These are phyloP conservation scores for Pseudogymnoascus sp. DNA, from an alignment of 2,329 filamentous ascomycete species.

Conservation along the genomic window DNA sequence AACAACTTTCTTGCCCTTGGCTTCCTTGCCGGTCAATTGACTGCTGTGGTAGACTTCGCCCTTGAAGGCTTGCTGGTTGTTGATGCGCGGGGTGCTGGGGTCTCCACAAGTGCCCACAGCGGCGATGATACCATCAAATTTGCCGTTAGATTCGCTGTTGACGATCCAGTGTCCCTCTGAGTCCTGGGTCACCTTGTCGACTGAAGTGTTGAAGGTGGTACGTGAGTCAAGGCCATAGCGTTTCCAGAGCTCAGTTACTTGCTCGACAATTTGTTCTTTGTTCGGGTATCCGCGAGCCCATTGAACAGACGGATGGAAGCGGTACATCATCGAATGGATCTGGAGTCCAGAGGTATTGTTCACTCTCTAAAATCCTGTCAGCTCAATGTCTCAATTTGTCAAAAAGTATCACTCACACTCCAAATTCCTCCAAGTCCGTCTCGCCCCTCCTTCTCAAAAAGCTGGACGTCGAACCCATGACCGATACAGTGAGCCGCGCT, in stretches of 20 bases:
- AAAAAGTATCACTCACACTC: constrained; percentile 50
- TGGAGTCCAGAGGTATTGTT: constrained; percentile 79
- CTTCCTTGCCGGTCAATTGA: constrained; percentile 64
- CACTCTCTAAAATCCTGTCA: constrained; percentile 49
- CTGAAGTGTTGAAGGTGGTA: constrained; percentile 65
- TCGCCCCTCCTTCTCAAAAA: constrained; percentile 67
- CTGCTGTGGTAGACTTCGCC: constrained; percentile 71
- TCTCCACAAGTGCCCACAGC: constrained; percentile 77
- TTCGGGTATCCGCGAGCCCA: constrained; percentile 74
- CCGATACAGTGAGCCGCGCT: constrained; percentile 77
- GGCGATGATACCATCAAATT: constrained; percentile 72
- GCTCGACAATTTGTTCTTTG: constrained; percentile 66
- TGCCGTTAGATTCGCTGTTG: constrained; percentile 63
- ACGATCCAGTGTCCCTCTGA: constrained; percentile 67
- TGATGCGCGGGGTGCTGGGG: constrained; percentile 64
- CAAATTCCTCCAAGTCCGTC: constrained; percentile 72
- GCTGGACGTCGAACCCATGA: constrained; percentile 74
- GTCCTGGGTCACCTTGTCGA: constrained; percentile 65
- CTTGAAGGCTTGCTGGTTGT: constrained; percentile 65
- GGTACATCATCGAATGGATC: constrained; percentile 82
- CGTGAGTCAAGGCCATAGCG: constrained; percentile 63
- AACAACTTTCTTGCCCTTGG: constrained; percentile 67
- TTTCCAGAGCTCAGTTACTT: constrained; percentile 68
- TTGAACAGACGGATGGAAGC: constrained; percentile 73
- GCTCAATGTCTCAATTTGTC: constrained; percentile 1